Base-by-base conservation (phyloP, 495 filamentous ascomycete species). In the Melanomma pulvis-pyrius region DNA sequence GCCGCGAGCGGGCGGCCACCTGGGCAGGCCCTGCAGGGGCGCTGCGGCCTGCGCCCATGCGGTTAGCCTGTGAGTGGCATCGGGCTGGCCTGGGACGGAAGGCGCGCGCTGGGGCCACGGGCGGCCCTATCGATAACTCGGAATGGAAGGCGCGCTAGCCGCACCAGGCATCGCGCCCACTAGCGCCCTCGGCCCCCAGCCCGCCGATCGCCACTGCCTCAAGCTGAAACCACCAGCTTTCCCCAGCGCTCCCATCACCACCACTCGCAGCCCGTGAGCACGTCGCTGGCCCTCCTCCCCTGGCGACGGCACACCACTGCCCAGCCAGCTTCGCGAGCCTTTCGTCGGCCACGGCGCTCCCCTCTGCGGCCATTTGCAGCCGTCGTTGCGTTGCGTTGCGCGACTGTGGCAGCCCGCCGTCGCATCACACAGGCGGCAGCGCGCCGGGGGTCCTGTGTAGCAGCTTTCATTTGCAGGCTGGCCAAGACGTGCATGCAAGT, bases 71-170 rank as follows among this genome's bases (percentile, higher is more conserved):
- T n/a, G n/a, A n/a, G n/a, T n/a, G n/a, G n/a, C n/a, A n/a, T n/a
- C n/a, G n/a, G n/a, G n/a, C n/a, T n/a, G 30, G 39, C 39, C 3
- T 44, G 39, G 39, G 17, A 44, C 39, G 39, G 12, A 12, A 34
- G n/a, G n/a, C n/a, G n/a, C n/a, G n/a, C n/a, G n/a, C n/a, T n/a
- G n/a, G 24, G 8, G 24, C 11, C 46, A 26, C 17, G 50, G 19
- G 50, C 50, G 29, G 21, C 1, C 60, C 60, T 63, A 63, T 63
- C 60, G 60, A 63, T 63, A 63, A 63, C 60, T 26, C 26, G 36
- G 53, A 56, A 22, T 36, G 26, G 3, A 17, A 5, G 25, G 55
- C 13, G 28, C 5, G 15, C 59, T 41, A 48, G 34, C 50, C 50
- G 22, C 12, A 55, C 13, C 3, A 28, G 13, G 9, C n/a, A n/a